Evolutionary conservation across 2,329 filamentous ascomycete species (phyloP).

Genomic region (Neophaeococcomyces mojaviensis): DNA sequence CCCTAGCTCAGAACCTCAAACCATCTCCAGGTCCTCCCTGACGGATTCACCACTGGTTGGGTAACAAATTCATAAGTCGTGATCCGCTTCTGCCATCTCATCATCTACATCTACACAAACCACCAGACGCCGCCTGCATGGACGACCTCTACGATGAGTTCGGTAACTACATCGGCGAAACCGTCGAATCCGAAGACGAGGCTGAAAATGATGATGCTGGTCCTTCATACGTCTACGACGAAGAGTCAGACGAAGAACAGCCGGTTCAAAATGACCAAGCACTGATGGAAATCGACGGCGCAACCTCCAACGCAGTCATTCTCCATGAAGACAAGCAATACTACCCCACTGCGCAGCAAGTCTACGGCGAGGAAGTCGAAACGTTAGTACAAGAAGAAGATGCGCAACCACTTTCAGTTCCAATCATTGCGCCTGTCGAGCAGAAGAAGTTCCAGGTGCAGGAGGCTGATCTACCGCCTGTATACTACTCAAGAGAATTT

Average conservation of each 20-base stretch:
- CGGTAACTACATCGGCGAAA: constrained; percentile 96
- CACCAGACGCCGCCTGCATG: constrained; percentile 55
- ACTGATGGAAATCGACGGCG: constrained; percentile 89
- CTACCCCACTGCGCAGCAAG: constrained; percentile 93
- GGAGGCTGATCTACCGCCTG: constrained; percentile 80
- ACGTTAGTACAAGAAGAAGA: constrained; percentile 96
- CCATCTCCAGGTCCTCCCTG: no score
- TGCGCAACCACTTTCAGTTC: constrained; percentile 82
- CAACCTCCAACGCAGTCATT: constrained; percentile 91
- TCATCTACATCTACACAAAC: no score
- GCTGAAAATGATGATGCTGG: constrained; percentile 67
- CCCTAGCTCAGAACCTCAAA: no score
- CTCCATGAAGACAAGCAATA: constrained; percentile 99
- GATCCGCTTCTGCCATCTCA: no score
- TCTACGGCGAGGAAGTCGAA: constrained; percentile 91
- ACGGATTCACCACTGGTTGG: no score
- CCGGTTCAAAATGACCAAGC: constrained; percentile 65
- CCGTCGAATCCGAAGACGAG: constrained; percentile 78
- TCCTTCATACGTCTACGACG: constrained; percentile 71
- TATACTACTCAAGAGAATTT: constrained; percentile 81
- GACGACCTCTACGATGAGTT: constrained; percentile 99
- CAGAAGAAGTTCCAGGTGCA: constrained; percentile 95
- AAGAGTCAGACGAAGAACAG: constrained; percentile 57
- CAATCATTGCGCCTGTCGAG: constrained; percentile 87
- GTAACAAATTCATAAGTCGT: no score